Evolutionary conservation across 192 early-diverging fungal genomes (phyloP), one percentile per base, ranked within the genome.

Genomic region (Mortierella hygrophila): DNA sequence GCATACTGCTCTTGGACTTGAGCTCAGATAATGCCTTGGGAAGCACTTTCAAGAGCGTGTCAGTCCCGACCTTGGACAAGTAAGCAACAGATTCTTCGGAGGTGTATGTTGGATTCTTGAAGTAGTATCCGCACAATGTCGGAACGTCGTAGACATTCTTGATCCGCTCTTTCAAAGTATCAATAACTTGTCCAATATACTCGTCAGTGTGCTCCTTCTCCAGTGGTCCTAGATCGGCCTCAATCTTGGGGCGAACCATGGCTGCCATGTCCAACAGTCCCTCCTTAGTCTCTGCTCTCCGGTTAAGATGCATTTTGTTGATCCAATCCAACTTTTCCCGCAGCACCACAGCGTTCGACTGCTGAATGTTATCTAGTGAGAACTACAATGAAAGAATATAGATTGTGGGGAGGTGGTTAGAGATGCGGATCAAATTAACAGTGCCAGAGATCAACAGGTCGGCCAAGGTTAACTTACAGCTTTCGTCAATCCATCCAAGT

Each of bases 251-350:
- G 13, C 76, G 74, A 55, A 86, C 54, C 70, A 89, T 83, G 0
- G 81, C 71, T 3, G 91, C 90, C 60, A 92, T 82, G 0, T 80
- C 80, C 32, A 77, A 26, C 69, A 91, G 63, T 13, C 93, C 92
- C 16, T 82, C 69, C 15, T 68, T n/a, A 26, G 90, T 89, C 60
- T 88, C 82, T 52, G 89, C 79, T 77, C 91, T 76, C 29, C 81
- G 81, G 35, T 89, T 77, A 20, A 93, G 72, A 85, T 97, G 95
- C 46, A 92, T 92, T 76, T 95, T 93, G 84, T 97, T 96, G 46
- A 97, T 90, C 88, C 91, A 93, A 78, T 95, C 93, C 18, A 97
- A 82, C 79, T 94, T 95, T n/a, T 92, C 91, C 52, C 89, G 89
- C 49, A 91, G 82, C 6, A 97, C 94, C 10, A 95, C 89, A 1